These are phyloP conservation scores for Phytophthora idaei DNA, from an alignment of 352 stramenopile species.

Conservation along the genomic window DNA sequence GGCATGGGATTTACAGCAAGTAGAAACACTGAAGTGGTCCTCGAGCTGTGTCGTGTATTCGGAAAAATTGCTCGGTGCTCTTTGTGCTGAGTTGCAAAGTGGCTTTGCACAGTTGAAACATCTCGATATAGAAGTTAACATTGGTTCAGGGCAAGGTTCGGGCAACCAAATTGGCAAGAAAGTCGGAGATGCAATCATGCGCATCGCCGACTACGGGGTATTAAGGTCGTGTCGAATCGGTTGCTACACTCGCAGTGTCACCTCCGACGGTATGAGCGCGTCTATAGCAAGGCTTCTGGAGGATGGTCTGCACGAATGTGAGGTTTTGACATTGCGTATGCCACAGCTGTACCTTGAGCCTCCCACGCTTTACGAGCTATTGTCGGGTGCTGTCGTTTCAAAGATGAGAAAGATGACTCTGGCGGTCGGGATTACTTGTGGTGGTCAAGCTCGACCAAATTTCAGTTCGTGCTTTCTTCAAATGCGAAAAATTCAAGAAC, in stretches of 20 bases:
- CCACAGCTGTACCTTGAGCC: slow-evolving; percentile 27
- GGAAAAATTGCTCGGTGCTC: slow-evolving; percentile 41
- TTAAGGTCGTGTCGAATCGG: slow-evolving; percentile 30
- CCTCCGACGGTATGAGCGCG: slow-evolving; percentile 21
- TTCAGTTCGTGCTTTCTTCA: slow-evolving; percentile 20
- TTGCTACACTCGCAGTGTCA: slow-evolving; percentile 7
- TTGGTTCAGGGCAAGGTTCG: slow-evolving; percentile 5
- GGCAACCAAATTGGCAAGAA: slow-evolving; percentile 12
- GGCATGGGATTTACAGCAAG: slow-evolving; percentile 55
- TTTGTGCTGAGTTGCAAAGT: slow-evolving; percentile 55
- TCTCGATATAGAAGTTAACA: slow-evolving; percentile 45
- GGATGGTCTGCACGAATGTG: slow-evolving; percentile 50
- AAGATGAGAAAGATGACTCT: slow-evolving; percentile 38
- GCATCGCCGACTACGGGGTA: slow-evolving; percentile 34
- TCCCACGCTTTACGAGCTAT: slow-evolving; percentile 18
- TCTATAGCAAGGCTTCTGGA: slow-evolving; percentile 44
- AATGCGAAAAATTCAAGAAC: slow-evolving; percentile 27
- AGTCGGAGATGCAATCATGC: slow-evolving; percentile 22
- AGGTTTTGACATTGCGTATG: slow-evolving; percentile 45
- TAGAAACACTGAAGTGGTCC: slow-evolving; percentile 46
- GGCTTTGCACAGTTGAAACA: slow-evolving; percentile 57
- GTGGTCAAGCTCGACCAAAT: not conserved
- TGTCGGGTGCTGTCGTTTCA: slow-evolving; percentile 15
- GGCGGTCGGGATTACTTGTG: slow-evolving; percentile 15
- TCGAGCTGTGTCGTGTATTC: slow-evolving; percentile 13